phyloP scores from a whole-genome alignment of 768 basidiomycete genomes.

The Russula ochroleuca region DNA sequence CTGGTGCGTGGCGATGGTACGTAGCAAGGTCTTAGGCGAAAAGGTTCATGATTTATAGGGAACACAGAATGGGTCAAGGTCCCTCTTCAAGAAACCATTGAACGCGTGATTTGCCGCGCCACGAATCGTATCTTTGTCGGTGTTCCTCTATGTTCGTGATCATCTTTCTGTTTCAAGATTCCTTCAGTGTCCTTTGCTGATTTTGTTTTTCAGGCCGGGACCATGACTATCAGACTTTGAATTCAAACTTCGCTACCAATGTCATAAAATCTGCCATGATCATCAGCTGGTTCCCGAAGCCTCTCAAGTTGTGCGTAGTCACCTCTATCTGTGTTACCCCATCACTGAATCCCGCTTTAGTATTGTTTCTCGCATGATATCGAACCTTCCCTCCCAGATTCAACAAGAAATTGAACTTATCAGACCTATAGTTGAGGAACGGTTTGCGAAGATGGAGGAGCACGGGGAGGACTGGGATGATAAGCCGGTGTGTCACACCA shows the following conservation, averaged over 20 bases:
- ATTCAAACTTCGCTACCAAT: slow-evolving; percentile 34
- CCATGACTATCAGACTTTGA: slow-evolving; percentile 34
- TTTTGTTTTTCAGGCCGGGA: slow-evolving; percentile 40
- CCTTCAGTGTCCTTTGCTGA: neutral
- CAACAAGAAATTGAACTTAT: slow-evolving; percentile 1
- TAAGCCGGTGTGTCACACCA: neutral
- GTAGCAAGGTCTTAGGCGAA: neutral
- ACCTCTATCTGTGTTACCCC: too few species aligned
- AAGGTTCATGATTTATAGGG: neutral
- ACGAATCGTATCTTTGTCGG: slow-evolving; percentile 33
- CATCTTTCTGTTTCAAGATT: neutral
- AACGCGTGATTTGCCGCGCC: neutral
- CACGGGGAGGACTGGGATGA: neutral
- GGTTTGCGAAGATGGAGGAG: slow-evolving; percentile 1
- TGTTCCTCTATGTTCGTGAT: slow-evolving; percentile 38
- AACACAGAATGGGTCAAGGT: slow-evolving; percentile 37
- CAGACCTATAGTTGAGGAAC: slow-evolving; percentile 8
- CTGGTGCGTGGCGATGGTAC: too few species aligned
- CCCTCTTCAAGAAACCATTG: slow-evolving; percentile 27
- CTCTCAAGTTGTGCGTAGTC: slow-evolving; percentile 41
- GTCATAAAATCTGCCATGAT: slow-evolving; percentile 34
- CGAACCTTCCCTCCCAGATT: neutral
- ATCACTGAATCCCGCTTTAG: neutral
- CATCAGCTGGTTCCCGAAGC: slow-evolving; percentile 41
- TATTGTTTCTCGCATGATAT: neutral